Base-by-base conservation (phyloP, 441 rosid genomes). In the Corymbia citriodora region DNA sequence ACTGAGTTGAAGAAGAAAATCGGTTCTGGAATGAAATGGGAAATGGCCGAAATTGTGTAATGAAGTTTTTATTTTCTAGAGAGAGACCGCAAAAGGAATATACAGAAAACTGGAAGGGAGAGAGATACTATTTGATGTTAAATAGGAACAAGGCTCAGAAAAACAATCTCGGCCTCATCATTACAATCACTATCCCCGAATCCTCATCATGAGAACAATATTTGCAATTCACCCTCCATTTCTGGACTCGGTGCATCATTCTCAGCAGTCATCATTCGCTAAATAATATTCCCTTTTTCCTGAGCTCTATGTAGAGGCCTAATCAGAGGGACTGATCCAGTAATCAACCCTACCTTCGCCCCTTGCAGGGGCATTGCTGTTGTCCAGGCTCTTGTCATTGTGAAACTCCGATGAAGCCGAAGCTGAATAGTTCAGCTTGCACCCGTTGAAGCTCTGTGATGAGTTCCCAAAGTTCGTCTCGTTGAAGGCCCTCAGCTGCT, bases 291-390 rank as follows among this genome's bases (percentile, higher is more conserved):
- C n/a, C 85, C 52, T 23, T 23, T 23, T 45, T 79, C 27, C 65
- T 40, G 85, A 79, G 85, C 45, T 79, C 85, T 79, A 3, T 13
- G 83, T 45, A 2, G 85, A 79, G 85, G 85, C 52, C 36, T 93
- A 94, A 89, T 94, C 95, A 65, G 96, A 90, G 89, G 95, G 98
- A 92, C 93, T 95, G 91, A 94, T 95, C 98, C 99, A 97, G 4
- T 97, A 93, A 93, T 96, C 99, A 85, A 95, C 94, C 12, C 95
- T 92, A 90, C 95, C 96, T 93, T 96, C 95, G 89, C 92, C 94
- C 87, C 94, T 93, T 17, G 95, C 89, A 55, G 95, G 90, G 91
- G 93, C 93, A 90, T 79, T 79, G 85, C 85, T 79, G 85, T 92
- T 95, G 89, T 92, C 97, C 90, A 94, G 92, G 53, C 89, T 90